phyloP scores from a whole-genome alignment of 1,284 basidiomycete genomes.

The Hortiboletus rubellus region DNA sequence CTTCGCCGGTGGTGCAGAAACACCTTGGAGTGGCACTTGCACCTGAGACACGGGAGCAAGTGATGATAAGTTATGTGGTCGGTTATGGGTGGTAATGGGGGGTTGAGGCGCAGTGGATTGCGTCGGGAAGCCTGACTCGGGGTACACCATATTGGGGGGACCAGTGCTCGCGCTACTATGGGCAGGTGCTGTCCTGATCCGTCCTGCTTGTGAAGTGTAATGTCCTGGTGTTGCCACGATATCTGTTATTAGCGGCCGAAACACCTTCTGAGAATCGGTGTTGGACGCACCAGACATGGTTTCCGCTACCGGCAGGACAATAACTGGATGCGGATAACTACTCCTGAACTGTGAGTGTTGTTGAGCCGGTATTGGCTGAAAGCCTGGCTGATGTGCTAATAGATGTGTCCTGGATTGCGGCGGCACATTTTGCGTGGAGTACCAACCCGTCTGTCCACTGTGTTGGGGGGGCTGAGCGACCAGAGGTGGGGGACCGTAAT shows the following conservation, averaged over 20 bases:
- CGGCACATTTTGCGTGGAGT: conserved; percentile 15
- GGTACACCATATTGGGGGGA: not conserved
- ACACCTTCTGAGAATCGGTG: not conserved
- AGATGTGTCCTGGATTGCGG: conserved; percentile 2
- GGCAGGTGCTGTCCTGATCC: not conserved
- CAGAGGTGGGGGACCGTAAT: conserved; percentile 9
- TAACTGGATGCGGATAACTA: conserved; percentile 10
- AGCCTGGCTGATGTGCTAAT: conserved; percentile 1
- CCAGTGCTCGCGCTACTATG: not conserved
- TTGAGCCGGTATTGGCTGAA: conserved; percentile 9
- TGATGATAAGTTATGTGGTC: conserved; percentile 1
- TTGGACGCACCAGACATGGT: conserved; percentile 17
- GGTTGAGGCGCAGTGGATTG: conserved; percentile 4
- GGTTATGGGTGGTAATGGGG: not conserved
- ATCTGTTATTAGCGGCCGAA: conserved; percentile 10
- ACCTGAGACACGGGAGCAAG: conserved; percentile 3
- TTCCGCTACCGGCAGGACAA: not conserved
- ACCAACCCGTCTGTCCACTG: conserved; percentile 10
- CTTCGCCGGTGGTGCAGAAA: not conserved
- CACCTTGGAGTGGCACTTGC: conserved; percentile 10
- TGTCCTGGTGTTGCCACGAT: conserved; percentile 2
- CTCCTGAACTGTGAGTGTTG: conserved; percentile 13
- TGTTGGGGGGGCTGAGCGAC: conserved; percentile 1
- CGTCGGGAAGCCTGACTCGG: not conserved
- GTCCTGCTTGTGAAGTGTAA: conserved; percentile 1